Evolutionary conservation across 2,329 filamentous ascomycete species (phyloP).

Genomic region (Lecanoromycetidae sp.): DNA sequence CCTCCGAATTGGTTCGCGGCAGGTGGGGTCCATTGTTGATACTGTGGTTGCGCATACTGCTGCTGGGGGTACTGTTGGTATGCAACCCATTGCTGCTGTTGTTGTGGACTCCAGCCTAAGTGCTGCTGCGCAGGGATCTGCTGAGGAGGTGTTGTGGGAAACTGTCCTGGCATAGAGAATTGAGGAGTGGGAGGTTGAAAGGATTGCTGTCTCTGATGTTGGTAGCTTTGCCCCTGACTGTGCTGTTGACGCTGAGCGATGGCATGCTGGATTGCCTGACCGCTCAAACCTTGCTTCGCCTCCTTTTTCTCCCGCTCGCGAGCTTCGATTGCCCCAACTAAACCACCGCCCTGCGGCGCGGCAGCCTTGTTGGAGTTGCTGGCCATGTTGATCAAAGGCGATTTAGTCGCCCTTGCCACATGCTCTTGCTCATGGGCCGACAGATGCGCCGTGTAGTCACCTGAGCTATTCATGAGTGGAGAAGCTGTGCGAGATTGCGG

Average conservation of each 20-base stretch:
- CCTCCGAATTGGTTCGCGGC: slow-evolving; percentile 11
- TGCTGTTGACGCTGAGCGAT: slow-evolving; percentile 54
- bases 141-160: slow-evolving; percentile 14
- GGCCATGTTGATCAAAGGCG: slow-evolving; percentile 59
- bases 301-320: slow-evolving; percentile 66
- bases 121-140: slow-evolving; percentile 9
- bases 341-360: slow-evolving; percentile 39
- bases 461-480: slow-evolving; percentile 33
- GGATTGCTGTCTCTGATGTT: slow-evolving; percentile 22
- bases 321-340: slow-evolving; percentile 68
- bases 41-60: too few species aligned
- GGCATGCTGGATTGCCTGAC: slow-evolving; percentile 59
- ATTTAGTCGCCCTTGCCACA: slow-evolving; percentile 68
- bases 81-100: slow-evolving; percentile 14
- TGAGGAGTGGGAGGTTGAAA: slow-evolving; percentile 13
- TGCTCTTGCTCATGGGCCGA: slow-evolving; percentile 82
- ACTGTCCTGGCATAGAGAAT: slow-evolving; percentile 17
- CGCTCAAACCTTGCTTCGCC: slow-evolving; percentile 56
- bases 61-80: slow-evolving; percentile 16
- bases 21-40: slow-evolving; percentile 16
- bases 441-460: slow-evolving; percentile 48
- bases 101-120: slow-evolving; percentile 8
- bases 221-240: slow-evolving; percentile 19
- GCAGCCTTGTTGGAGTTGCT: slow-evolving; percentile 38
- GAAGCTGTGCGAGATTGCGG: slow-evolving; percentile 49